These are phyloP conservation scores for Aspergillus floridensis DNA, from an alignment of 2,329 filamentous ascomycete species.

Conservation along the genomic window DNA sequence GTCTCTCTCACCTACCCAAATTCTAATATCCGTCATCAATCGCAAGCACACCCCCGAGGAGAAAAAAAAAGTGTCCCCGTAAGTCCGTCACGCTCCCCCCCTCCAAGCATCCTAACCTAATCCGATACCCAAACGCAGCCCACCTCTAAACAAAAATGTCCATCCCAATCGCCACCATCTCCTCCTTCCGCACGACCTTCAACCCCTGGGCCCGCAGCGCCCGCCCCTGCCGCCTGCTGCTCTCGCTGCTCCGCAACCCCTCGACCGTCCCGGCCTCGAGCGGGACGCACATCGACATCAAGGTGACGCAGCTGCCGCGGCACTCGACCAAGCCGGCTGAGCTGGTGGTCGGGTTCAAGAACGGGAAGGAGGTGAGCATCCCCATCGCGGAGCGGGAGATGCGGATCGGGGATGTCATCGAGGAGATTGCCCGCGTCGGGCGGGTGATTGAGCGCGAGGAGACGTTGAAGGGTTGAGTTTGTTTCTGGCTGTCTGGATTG, in stretches of 20 bases:
- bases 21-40: too few species aligned
- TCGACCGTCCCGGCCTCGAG: constrained; percentile 76
- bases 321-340: constrained; percentile 65
- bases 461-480: constrained; percentile 59
- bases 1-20: neutral
- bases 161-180: constrained; percentile 49
- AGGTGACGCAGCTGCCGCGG: constrained; percentile 71
- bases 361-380: constrained; percentile 84
- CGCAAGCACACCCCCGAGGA: neutral
- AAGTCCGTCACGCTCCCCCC: neutral
- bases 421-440: constrained; percentile 88
- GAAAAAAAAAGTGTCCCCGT: neutral
- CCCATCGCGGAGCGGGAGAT: constrained; percentile 74
- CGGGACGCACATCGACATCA: constrained; percentile 71
- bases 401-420: constrained; percentile 80
- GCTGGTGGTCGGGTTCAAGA: constrained; percentile 85
- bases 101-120: neutral
- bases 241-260: constrained; percentile 78
- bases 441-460: constrained; percentile 76
- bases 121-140: neutral
- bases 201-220: constrained; percentile 82
- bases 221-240: constrained; percentile 82
- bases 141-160: constrained; percentile 24
- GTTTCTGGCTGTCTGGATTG: neutral
- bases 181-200: constrained; percentile 80